Percentiles rank a stretch among this genome's conserved stretches.
Conservation (phyloP, 1,284 basidiomycete genomes). For the Ganoderma lingzhi region DNA sequence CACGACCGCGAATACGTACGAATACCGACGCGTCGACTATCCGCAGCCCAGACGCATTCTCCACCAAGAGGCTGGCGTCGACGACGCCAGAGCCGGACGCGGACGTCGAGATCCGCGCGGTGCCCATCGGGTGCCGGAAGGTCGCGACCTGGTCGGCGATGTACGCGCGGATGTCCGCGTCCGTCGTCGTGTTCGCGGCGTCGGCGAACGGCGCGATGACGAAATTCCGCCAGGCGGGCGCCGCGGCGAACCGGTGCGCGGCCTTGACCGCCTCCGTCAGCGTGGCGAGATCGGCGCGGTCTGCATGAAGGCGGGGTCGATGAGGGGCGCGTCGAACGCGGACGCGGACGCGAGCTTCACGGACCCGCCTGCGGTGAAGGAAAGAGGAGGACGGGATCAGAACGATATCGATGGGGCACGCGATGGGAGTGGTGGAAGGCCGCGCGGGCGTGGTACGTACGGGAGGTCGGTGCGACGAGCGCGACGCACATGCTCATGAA, state of each 20-base stretch:
- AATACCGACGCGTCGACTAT: conserved; percentile 3
- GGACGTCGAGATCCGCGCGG: conserved; percentile 23
- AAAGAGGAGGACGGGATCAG: neutral
- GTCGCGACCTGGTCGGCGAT: conserved; percentile 10
- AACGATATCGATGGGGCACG: too few relatives aligned
- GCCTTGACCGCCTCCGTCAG: conserved; percentile 25
- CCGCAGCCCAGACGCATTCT: neutral
- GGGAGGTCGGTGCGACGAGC: conserved; percentile 24
- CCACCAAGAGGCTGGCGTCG: conserved; percentile 28
- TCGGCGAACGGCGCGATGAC: conserved; percentile 3
- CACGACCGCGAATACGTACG: neutral
- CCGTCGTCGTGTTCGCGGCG: conserved; percentile 12
- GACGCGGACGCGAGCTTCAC: conserved; percentile 33
- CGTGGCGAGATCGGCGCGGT: conserved; percentile 32
- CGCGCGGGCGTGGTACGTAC: conserved; percentile 20
- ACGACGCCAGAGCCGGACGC: conserved; percentile 34
- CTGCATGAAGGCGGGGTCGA: conserved; percentile 31
- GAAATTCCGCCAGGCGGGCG: conserved; percentile 26
- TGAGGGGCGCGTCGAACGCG: conserved; percentile 32
- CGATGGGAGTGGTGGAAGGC: too few relatives aligned
- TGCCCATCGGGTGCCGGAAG: conserved; percentile 25
- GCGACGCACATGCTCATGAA: conserved; percentile 11
- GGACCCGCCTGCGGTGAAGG: conserved; percentile 31
- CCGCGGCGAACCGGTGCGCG: conserved; percentile 28
- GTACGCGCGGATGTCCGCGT: conserved; percentile 22